A percentile compares a stretch with the other conserved stretches of the same genome.
phyloP scores from a whole-genome alignment of 2,329 filamentous ascomycete species.

The Aspergillus proliferans region DNA sequence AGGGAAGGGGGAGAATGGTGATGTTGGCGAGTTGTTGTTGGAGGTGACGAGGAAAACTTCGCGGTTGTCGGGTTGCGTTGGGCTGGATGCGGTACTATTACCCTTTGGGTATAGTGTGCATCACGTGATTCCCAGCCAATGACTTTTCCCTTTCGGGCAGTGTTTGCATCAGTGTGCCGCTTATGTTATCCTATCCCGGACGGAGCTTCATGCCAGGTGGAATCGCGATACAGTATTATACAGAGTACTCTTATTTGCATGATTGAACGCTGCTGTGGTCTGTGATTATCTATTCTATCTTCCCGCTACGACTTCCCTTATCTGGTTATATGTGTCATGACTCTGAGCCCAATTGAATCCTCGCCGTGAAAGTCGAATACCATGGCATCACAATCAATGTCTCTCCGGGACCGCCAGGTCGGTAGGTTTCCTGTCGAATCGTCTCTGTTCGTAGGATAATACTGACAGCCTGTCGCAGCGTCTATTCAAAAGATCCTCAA shows the following conservation, averaged over 20 bases:
- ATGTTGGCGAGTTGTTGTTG: constrained; percentile 3
- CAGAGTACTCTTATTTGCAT: background rate
- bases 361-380: constrained; percentile 18
- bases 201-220: constrained; percentile 26
- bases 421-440: constrained; percentile 43
- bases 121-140: constrained; percentile 11
- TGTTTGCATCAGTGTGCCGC: constrained; percentile 19
- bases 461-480: constrained; percentile 46
- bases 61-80: background rate
- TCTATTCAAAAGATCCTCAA: constrained; percentile 95
- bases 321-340: constrained; percentile 15
- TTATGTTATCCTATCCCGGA: constrained; percentile 21
- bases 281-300: background rate
- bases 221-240: constrained; percentile 2
- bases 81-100: constrained; percentile 4
- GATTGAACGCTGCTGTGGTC: background rate
- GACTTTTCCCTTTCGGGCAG: constrained; percentile 1
- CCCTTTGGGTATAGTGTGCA: constrained; percentile 7
- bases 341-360: constrained; percentile 6
- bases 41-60: constrained; percentile 1
- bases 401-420: constrained; percentile 66
- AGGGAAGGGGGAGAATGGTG: constrained; percentile 6
- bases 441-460: background rate
- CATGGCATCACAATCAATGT: constrained; percentile 53
- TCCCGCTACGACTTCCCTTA: background rate